These are phyloP conservation scores for Aphanocladium album DNA, from an alignment of 2,329 filamentous ascomycete species.

Conservation along the genomic window DNA sequence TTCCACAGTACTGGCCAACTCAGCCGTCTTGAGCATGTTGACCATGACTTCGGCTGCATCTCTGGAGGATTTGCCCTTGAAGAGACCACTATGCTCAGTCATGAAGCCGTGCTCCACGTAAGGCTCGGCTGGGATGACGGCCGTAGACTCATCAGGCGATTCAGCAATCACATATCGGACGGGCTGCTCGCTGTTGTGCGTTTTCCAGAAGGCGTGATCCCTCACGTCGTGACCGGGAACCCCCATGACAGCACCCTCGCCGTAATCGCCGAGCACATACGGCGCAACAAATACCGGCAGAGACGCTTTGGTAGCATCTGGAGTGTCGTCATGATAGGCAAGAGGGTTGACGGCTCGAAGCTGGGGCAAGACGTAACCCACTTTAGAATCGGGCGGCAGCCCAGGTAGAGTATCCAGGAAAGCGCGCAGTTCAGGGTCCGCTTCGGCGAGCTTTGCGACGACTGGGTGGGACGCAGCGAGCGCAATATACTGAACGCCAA, in stretches of 20 bases:
- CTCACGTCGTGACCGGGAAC: conserved; percentile 79
- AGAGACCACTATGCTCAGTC: conserved; percentile 59
- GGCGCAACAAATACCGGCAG: conserved; percentile 77
- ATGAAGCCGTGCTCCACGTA: conserved; percentile 64
- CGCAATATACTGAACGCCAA: conserved; percentile 79
- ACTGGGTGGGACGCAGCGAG: conserved; percentile 69
- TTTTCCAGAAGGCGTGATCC: conserved; percentile 75
- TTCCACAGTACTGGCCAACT: conserved; percentile 57
- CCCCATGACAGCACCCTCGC: conserved; percentile 86
- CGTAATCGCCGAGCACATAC: conserved; percentile 81
- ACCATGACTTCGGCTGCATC: conserved; percentile 60
- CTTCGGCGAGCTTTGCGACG: conserved; percentile 55
- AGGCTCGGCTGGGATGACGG: conserved; percentile 44
- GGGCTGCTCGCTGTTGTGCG: conserved; percentile 57
- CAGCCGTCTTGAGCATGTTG: conserved; percentile 46
- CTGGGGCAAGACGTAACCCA: conserved; percentile 62
- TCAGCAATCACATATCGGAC: conserved; percentile 59
- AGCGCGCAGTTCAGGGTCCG: conserved; percentile 55
- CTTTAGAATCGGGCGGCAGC: conserved; percentile 51
- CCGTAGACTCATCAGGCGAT: conserved; percentile 43
- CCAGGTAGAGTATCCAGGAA: conserved; percentile 63
- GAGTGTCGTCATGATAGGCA: conserved; percentile 46
- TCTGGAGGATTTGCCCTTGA: conserved; percentile 57
- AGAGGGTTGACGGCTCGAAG: conserved; percentile 63
- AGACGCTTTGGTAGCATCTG: conserved; percentile 47